Base-by-base conservation (phyloP, 768 basidiomycete species). In the Podaxis sp. region DNA sequence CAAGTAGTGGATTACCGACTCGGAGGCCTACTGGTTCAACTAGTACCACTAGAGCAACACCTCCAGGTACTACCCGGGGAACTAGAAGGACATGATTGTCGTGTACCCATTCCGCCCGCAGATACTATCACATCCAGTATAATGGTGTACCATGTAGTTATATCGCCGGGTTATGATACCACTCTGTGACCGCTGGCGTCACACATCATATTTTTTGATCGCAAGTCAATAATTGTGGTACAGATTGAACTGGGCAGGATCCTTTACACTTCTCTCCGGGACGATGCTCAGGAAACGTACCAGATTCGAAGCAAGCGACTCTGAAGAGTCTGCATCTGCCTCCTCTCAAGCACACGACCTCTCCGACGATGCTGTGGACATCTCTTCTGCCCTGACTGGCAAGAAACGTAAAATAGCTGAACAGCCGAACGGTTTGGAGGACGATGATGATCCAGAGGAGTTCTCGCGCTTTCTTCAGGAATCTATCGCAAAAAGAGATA, bases 401-500 rank as follows among this genome's bases (percentile, higher is more conserved):
- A 83, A 83, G 64, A 78, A 73, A 61, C 68, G 71, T 25, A 76
- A 72, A 66, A 51, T 73, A 6, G 57, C 66, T 1, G 52, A 66
- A 33, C 46, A 15, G 15, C 13, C 24, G 1, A 70, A 74, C 46
- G 73, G 72, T 13, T n/a, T 17, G 22, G 61, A 55, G 19, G 77
- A 76, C 6, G 79, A 80, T 56, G 79, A 82, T 54, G 84, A 85
- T 64, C 85, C 86, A 51, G 84, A 87, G 5, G 86, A 83, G 1
- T 80, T 93, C 47, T 78, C 80, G 29, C 78, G 85, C 19, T 83
- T 93, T 59, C 85, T 95, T 43, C 80, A 84, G 47, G 77, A 83
- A 17, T 86, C 90, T 54, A 90, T 93, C 61, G 74, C 82, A 6
- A 92, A 88, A 73, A 77, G 89, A 41, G 83, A 94, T 70, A 73